Percentiles rank a stretch among this genome's conserved stretches.
These are phyloP conservation scores for Camillea tinctor DNA, from an alignment of 2,329 filamentous ascomycete genomes.

Conservation along the genomic window DNA sequence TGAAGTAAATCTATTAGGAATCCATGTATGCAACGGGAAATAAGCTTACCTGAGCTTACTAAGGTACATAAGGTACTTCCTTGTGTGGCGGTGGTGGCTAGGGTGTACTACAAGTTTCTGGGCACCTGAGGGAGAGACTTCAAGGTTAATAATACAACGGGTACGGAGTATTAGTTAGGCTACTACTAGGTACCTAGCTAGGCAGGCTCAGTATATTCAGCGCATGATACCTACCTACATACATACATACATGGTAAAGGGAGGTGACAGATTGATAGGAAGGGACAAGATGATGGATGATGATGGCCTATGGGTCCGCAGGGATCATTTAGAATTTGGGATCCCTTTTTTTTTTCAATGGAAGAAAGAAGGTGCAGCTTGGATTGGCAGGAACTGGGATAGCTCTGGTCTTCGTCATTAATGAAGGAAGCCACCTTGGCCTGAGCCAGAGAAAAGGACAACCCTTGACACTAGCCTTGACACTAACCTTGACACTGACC, in stretches of 20 bases:
- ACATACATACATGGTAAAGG: not conserved
- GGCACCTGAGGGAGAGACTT: no score
- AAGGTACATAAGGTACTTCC: not conserved
- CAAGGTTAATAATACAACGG: no score
- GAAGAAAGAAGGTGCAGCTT: not conserved
- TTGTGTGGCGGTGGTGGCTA: not conserved
- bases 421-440: conserved; percentile 21
- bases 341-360: not conserved
- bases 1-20: no score
- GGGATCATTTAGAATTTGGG: not conserved
- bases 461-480: no score
- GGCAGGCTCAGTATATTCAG: no score
- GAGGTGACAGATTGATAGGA: no score
- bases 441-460: conserved; percentile 10
- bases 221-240: not conserved
- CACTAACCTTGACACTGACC: no score
- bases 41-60: not conserved
- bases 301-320: not conserved
- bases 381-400: not conserved
- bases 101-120: no score
- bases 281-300: not conserved
- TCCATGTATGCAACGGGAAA: not conserved
- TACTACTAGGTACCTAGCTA: no score
- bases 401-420: conserved; percentile 8
- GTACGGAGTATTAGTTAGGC: no score